Conservation (phyloP, 192 early-diverging fungal species). For the Coemansia guatemalensis region DNA sequence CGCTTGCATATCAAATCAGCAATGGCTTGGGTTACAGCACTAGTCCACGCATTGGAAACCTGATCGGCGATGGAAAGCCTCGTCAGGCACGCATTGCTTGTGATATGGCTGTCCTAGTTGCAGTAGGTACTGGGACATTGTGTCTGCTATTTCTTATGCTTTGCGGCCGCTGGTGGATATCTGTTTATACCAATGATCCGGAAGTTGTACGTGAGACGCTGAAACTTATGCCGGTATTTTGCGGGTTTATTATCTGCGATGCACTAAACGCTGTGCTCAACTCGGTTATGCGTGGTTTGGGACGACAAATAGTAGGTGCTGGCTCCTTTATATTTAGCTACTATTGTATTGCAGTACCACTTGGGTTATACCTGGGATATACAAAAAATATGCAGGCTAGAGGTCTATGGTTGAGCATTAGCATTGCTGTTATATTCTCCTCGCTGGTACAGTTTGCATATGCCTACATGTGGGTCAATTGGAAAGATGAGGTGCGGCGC, state of each 20-base stretch:
- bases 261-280: constrained; percentile 56
- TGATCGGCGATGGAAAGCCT: constrained; percentile 59
- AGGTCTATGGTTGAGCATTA: constrained; percentile 30
- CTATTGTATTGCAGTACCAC: constrained; percentile 47
- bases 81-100: constrained; percentile 61
- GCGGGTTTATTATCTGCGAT: constrained; percentile 59
- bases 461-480: constrained; percentile 13
- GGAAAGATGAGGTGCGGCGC: constrained; percentile 19
- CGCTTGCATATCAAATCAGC: constrained; percentile 64
- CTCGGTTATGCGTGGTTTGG: constrained; percentile 47
- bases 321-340: constrained; percentile 42
- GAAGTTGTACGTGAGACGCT: constrained; percentile 70
- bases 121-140: constrained; percentile 50
- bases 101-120: constrained; percentile 51
- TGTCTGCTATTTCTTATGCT: constrained; percentile 8
- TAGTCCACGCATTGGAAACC: constrained; percentile 72
- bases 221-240: constrained; percentile 67
- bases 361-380: constrained; percentile 48
- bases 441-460: constrained; percentile 14
- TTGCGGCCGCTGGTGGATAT: constrained; percentile 23
- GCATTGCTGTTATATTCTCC: constrained; percentile 12
- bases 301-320: constrained; percentile 47
- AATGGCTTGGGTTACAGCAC: constrained; percentile 72
- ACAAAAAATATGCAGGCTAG: constrained; percentile 10
- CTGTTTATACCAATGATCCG: constrained; percentile 60